These are phyloP conservation scores for Trifolium dubium DNA, from an alignment of 306 rosid species.

Conservation along the genomic window DNA sequence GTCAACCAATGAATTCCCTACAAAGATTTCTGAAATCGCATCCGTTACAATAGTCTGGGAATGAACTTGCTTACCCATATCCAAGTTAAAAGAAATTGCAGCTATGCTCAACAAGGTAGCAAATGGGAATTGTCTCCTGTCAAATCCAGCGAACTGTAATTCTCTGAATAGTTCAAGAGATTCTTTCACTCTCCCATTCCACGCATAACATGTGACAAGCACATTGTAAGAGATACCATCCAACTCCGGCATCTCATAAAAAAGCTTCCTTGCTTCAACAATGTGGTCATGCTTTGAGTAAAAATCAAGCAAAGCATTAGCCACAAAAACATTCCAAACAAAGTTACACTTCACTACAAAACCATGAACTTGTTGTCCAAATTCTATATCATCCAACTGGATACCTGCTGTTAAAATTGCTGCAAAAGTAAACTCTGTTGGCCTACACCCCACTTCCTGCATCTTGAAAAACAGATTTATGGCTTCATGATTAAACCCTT, in stretches of 20 bases:
- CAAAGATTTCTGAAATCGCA: constrained; percentile 59
- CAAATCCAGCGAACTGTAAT: constrained; percentile 64
- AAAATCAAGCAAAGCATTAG: constrained; percentile 89
- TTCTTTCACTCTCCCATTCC: constrained; percentile 59
- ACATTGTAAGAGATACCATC: constrained; percentile 88
- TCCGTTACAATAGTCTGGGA: constrained; percentile 65
- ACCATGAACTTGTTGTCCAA: constrained; percentile 79
- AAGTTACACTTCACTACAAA: constrained; percentile 66
- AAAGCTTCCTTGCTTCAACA: constrained; percentile 61
- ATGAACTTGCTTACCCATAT: constrained; percentile 82
- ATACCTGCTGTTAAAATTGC: constrained; percentile 70
- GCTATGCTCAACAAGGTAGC: constrained; percentile 85
- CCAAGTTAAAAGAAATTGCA: constrained; percentile 59
- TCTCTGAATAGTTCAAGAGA: constrained; percentile 61
- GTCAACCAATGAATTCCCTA: constrained; percentile 85
- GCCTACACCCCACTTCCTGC: constrained; percentile 62
- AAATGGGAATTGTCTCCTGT: constrained; percentile 72
- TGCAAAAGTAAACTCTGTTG: constrained; percentile 83
- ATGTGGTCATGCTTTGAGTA: constrained; percentile 72
- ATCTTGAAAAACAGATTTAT: constrained; percentile 64
- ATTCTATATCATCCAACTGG: constrained; percentile 59
- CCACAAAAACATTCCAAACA: constrained; percentile 80
- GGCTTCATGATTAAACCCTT: constrained; percentile 65
- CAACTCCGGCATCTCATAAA: constrained; percentile 77
- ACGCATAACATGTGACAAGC: constrained; percentile 61